Percentiles rank a stretch among this genome's conserved stretches.
Evolutionary conservation across 2,329 filamentous ascomycete genomes (phyloP).

Genomic region (Aschersonia sp.): DNA sequence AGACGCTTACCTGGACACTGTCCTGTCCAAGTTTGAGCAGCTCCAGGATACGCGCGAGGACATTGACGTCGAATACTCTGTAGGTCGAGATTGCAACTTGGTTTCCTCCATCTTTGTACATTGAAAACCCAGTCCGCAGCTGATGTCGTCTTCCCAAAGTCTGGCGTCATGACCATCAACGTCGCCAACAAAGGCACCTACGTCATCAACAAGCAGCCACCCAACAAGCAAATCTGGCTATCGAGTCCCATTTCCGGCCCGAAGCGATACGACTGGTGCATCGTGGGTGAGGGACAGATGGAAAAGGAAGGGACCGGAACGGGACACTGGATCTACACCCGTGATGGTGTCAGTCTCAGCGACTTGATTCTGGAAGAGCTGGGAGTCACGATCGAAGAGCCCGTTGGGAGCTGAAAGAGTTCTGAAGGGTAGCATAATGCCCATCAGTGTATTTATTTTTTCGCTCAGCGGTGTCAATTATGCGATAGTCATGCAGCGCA

Average conservation of each 20-base stretch:
- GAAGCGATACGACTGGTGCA: conserved; percentile 86
- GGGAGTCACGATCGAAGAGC: conserved; percentile 42
- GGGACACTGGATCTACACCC: conserved; percentile 76
- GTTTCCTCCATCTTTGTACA: not conserved
- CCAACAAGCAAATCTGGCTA: conserved; percentile 96
- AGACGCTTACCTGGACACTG: conserved; percentile 54
- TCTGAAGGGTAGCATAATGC: not conserved
- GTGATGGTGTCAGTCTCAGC: conserved; percentile 66
- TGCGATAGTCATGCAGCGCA: too few species aligned
- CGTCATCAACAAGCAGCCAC: conserved; percentile 96
- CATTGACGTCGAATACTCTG: conserved; percentile 79
- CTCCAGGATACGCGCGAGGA: conserved; percentile 60
- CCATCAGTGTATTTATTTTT: too few species aligned
- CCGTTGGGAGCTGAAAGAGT: conserved; percentile 10
- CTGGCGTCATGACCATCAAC: conserved; percentile 69
- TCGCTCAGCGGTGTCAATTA: too few species aligned
- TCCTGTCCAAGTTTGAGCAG: conserved; percentile 51
- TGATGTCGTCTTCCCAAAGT: conserved; percentile 29
- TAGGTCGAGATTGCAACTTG: conserved; percentile 29
- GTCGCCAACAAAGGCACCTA: conserved; percentile 64
- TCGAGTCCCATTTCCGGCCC: conserved; percentile 83
- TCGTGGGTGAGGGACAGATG: conserved; percentile 51
- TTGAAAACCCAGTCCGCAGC: too few species aligned
- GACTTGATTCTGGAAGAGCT: conserved; percentile 65
- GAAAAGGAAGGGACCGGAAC: conserved; percentile 63